Evolutionary conservation across 257 asterid genomes (phyloP), one percentile per base, ranked within the genome.

Genomic region (Handroanthus guayacan): DNA sequence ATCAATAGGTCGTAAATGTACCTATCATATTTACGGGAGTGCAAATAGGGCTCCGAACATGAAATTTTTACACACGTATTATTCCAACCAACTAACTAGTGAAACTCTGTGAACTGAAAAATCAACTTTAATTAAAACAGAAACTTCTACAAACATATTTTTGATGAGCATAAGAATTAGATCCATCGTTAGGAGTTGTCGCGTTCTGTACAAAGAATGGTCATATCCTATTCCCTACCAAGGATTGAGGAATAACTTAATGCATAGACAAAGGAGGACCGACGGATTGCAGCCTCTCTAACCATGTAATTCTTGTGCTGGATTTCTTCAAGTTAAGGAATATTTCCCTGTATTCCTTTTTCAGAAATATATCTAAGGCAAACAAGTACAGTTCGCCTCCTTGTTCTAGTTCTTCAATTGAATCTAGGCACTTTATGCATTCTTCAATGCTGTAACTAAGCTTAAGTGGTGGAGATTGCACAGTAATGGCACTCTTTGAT

Each of bases 271-370:
- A 50, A 39, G 75, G 72, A 25, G 86, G 79, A 20, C 83, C 69
- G 36, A 58, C 50, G 1, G 85, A 48, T 38, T 77, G 82, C 69
- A 81, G 60, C 79, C 82, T 72, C 48, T 78, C 67, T 68, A 81
- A 73, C 85, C 85, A 81, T 51, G 85, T 79, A 10, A 81, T 51
- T 69, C 80, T 81, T 31, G 81, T 72, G 74, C 79, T 67, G 17
- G 83, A 57, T 66, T 74, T 82, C 77, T 82, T 82, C 80, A 82
- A 64, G 80, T 74, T 78, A 9, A 82, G 86, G 44, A 82, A 82
- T 8, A 82, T 78, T 72, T 82, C 86, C 62, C 85, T 58, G 54
- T 82, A 78, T 75, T 78, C 83, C 75, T 78, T 79, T 78, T 78
- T 82, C 78, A 78, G 68, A 69, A 82, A 82, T 25, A 82, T 36